phyloP scores from a whole-genome alignment of 352 stramenopile species.

The Globisporangium uncinulatum region DNA sequence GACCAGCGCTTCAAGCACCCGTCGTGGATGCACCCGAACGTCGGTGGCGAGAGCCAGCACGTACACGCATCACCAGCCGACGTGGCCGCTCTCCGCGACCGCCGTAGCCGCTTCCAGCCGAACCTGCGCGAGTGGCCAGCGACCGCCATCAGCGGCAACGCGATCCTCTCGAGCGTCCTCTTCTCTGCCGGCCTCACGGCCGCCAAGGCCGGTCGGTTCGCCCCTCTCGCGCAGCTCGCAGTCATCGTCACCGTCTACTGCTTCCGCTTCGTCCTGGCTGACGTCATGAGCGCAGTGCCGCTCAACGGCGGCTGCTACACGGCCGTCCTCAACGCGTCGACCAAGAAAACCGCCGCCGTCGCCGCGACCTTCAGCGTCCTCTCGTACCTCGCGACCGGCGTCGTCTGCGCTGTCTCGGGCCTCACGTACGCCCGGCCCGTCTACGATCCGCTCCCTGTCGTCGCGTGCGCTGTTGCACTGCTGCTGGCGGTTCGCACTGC shows the following conservation, averaged over 20 bases:
- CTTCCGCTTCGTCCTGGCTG: conserved; percentile 79
- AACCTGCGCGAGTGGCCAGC: conserved; percentile 63
- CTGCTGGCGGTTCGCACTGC: conserved; percentile 73
- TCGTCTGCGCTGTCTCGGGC: conserved; percentile 53
- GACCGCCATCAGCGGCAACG: conserved; percentile 86
- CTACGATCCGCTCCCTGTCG: conserved; percentile 43
- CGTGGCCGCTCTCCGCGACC: too few species aligned
- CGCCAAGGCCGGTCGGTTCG: conserved; percentile 62
- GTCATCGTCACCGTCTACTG: conserved; percentile 58
- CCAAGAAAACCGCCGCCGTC: conserved; percentile 77
- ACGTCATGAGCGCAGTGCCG: conserved; percentile 84
- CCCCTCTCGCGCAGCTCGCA: conserved; percentile 68
- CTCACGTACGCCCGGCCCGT: conserved; percentile 71
- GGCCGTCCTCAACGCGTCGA: conserved; percentile 88
- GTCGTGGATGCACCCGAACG: too few species aligned
- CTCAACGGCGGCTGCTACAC: conserved; percentile 90
- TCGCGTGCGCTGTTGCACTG: conserved; percentile 31
- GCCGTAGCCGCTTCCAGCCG: too few species aligned
- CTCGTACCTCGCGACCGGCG: conserved; percentile 85
- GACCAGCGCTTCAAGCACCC: conserved; percentile 30
- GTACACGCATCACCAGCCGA: too few species aligned
- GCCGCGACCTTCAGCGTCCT: conserved; percentile 81
- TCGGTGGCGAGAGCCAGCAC: too few species aligned
- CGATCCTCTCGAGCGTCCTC: conserved; percentile 84
- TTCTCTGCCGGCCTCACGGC: conserved; percentile 43